Evolutionary conservation across 495 filamentous ascomycete species (phyloP).

Genomic region (Usnea hakonensis): DNA sequence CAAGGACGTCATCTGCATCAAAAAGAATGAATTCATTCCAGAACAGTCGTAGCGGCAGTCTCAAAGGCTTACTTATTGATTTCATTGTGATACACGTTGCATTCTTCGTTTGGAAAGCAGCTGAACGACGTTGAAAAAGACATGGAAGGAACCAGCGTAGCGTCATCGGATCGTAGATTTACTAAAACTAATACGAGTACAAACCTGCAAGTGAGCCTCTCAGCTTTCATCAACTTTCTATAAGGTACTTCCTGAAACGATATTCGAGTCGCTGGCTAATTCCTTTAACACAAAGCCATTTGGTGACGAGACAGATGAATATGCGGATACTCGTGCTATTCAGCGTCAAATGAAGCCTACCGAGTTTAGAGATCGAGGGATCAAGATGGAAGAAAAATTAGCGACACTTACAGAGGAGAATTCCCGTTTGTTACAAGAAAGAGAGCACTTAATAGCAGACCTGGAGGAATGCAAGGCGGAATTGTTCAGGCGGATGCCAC

Average conservation of each 20-base stretch:
- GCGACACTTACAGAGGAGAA: background rate
- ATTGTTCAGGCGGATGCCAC: background rate
- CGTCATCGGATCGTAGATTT: background rate
- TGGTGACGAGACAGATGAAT: background rate
- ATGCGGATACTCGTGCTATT: background rate
- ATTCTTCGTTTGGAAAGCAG: background rate
- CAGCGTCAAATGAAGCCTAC: background rate
- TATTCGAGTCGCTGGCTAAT: background rate
- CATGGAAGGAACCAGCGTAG: background rate
- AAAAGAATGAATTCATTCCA: too few relatives aligned
- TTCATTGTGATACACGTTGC: background rate
- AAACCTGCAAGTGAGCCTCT: background rate
- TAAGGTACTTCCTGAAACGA: too few relatives aligned
- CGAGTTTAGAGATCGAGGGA: constrained; percentile 18
- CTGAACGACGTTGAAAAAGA: background rate
- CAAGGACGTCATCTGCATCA: background rate
- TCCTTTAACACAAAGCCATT: background rate
- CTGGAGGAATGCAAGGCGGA: background rate
- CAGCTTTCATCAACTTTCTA: background rate
- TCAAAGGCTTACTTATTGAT: background rate
- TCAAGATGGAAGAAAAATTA: background rate
- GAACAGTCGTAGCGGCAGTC: background rate
- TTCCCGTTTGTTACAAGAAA: background rate
- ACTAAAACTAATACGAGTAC: background rate
- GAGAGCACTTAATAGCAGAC: background rate